Base-by-base conservation (phyloP, 2,329 filamentous ascomycete species). In the Emergomyces africanus region DNA sequence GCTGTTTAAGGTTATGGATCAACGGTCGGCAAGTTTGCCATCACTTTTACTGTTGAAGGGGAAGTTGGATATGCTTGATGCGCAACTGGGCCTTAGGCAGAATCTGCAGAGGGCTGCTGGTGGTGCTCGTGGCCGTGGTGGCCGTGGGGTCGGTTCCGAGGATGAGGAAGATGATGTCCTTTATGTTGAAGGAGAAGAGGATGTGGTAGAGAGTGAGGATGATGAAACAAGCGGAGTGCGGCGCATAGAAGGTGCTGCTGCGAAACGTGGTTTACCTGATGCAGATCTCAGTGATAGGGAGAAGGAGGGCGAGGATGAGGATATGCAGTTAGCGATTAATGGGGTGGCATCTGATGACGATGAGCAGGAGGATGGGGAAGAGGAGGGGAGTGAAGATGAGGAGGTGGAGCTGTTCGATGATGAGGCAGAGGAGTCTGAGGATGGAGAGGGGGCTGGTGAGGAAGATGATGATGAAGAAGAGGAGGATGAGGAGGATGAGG, bases 21-120 rank as follows among this genome's bases (percentile, higher is more conserved):
- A 95, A 75, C 85, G 94, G 48, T 87, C 90, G 39, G 86, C 85
- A 63, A 90, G 89, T 18, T 79, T 97, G 28, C 85, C 88, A 62
- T 89, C 88, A 64, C 78, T 99, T 51, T 78, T 99, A 41, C 83
- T 91, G 23, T 81, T 99, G 61, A 96, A 96, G 77, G 94, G 94
- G 28, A 96, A 96, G 74, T 80, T 99, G 37, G 92, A 97, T 70
- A 89, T 99, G 83, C 80, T 97, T 54, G 88, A 94, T 67, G 86
- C 89, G 6, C 94, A 99, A 75, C 86, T 97, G 72, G 84, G 89
- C 66, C 77, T 96, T 66, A 81, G 94, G 55, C 84, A 83, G 67
- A 83, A 81, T 62, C 83, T 90, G 73, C 83, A 87, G 67, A 79
- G 75, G 54, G 70, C 71, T 5, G 66, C 68, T 15, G 68, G 68